A percentile compares a stretch with the other conserved stretches of the same genome.
Evolutionary conservation across 106 monocot species (phyloP).

Genomic region (Amphibolis antarctica): DNA sequence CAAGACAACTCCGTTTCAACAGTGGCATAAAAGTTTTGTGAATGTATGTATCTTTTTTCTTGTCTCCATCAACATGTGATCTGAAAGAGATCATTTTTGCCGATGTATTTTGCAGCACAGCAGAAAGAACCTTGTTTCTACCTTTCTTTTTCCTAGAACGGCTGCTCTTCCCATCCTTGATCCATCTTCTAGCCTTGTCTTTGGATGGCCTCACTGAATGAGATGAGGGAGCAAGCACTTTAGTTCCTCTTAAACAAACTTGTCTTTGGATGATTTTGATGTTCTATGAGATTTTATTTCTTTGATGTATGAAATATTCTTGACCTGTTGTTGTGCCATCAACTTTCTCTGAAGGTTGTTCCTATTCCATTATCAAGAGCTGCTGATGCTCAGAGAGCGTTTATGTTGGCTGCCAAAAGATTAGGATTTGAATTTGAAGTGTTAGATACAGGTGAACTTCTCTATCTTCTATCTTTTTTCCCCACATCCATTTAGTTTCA

Average conservation of each 20-base stretch:
- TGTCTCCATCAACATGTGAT: too few relatives aligned
- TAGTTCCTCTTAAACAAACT: too few relatives aligned
- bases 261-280: background rate
- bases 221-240: too few relatives aligned
- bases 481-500: background rate
- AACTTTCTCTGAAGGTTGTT: constrained; percentile 39
- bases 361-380: constrained; percentile 77
- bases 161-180: background rate
- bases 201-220: too few relatives aligned
- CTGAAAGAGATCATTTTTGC: too few relatives aligned
- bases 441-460: constrained; percentile 26
- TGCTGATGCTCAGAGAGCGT: constrained; percentile 39
- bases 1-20: too few relatives aligned
- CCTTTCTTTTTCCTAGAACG: background rate
- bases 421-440: constrained; percentile 68
- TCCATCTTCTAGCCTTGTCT: background rate
- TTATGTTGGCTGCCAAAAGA: constrained; percentile 68
- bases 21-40: too few relatives aligned
- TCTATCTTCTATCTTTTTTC: background rate
- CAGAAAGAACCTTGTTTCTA: too few relatives aligned
- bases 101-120: too few relatives aligned
- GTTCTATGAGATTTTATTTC: background rate
- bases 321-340: constrained; percentile 3
- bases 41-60: too few relatives aligned
- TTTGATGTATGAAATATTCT: constrained; percentile 4